phyloP scores from a whole-genome alignment of 257 asterid species.

The Solanum chaucha region DNA sequence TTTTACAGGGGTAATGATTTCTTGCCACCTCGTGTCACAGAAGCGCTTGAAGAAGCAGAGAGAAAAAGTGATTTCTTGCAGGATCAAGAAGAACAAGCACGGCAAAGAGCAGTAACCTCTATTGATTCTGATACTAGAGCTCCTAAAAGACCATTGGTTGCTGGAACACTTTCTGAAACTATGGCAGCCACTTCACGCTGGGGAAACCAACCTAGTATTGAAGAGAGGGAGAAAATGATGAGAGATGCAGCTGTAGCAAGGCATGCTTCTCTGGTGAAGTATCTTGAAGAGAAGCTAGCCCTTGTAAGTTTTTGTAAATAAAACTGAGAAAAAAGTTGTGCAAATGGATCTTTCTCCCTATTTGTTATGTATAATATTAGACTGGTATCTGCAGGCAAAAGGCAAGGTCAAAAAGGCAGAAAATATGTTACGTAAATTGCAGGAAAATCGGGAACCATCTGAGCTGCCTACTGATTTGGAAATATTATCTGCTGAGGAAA shows the following conservation, averaged over 20 bases:
- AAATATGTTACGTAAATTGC: conserved; percentile 49
- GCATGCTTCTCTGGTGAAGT: conserved; percentile 50
- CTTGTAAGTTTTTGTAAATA: conserved; percentile 37
- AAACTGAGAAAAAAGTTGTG: neutral
- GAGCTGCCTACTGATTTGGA: conserved; percentile 73
- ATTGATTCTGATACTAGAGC: conserved; percentile 22
- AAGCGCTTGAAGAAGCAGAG: conserved; percentile 58
- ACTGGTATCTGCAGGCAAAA: conserved; percentile 47
- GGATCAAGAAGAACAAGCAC: conserved; percentile 82
- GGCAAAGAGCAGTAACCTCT: conserved; percentile 37
- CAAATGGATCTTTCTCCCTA: neutral
- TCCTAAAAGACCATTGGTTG: conserved; percentile 51
- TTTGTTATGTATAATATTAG: neutral
- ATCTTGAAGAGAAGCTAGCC: conserved; percentile 60
- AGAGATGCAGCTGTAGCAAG: conserved; percentile 52
- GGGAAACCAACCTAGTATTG: conserved; percentile 41
- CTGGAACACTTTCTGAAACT: conserved; percentile 94
- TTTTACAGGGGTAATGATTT: conserved; percentile 90
- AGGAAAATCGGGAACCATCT: conserved; percentile 48
- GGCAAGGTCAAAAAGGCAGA: conserved; percentile 62
- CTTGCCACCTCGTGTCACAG: conserved; percentile 52
- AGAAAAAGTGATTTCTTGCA: conserved; percentile 35
- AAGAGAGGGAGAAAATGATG: conserved; percentile 65
- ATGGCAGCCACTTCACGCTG: conserved; percentile 78
- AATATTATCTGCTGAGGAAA: conserved; percentile 74